These are phyloP conservation scores for Acer yangbiense DNA, from an alignment of 345 rosid genomes.

Conservation along the genomic window DNA sequence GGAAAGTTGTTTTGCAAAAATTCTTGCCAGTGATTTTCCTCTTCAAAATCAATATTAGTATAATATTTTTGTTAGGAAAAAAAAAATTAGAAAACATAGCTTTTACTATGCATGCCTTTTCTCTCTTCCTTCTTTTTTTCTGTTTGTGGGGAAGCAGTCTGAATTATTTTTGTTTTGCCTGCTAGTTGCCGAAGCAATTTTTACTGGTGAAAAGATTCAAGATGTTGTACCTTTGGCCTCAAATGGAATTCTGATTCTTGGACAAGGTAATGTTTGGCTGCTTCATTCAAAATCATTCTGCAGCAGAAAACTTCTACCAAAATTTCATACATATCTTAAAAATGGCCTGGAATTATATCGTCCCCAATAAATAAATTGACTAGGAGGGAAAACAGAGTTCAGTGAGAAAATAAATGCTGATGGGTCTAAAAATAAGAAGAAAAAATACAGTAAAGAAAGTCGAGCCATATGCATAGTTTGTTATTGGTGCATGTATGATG, in stretches of 20 bases:
- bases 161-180: slow-evolving; percentile 20
- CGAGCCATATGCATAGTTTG: not conserved
- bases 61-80: not conserved
- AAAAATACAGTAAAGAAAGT: not conserved
- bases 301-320: not conserved
- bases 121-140: not conserved
- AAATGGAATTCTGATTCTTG: slow-evolving; percentile 67
- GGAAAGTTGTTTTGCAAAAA: not conserved
- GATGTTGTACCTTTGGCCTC: slow-evolving; percentile 51
- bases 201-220: slow-evolving; percentile 63
- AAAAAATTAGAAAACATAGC: not conserved
- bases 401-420: too few species aligned
- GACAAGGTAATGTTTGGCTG: slow-evolving; percentile 53
- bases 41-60: not conserved
- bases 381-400: too few species aligned
- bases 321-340: not conserved
- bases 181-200: slow-evolving; percentile 58
- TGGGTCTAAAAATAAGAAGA: not conserved
- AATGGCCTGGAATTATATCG: too few species aligned
- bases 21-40: not conserved
- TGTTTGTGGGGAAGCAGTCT: not conserved
- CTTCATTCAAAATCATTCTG: not conserved
- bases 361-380: too few species aligned
- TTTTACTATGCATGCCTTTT: not conserved
- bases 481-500: not conserved